These are phyloP conservation scores for Fusarium azukiicola DNA, from an alignment of 2,329 filamentous ascomycete species.

Conservation along the genomic window DNA sequence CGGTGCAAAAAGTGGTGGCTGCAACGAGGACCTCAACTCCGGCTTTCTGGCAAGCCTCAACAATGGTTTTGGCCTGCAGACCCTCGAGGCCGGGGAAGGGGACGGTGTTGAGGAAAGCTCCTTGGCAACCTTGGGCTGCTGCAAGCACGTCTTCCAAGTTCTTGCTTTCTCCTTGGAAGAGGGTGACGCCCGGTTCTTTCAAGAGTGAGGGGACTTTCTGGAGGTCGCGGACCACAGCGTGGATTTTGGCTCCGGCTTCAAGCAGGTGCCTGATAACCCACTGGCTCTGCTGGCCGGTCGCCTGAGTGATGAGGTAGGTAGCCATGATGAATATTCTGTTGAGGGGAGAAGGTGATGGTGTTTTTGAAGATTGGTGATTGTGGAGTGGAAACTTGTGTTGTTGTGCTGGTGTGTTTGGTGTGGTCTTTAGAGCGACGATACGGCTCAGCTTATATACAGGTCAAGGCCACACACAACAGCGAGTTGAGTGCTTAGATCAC, in stretches of 20 bases:
- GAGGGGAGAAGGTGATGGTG: background rate
- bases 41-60: slow-evolving; percentile 56
- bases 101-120: slow-evolving; percentile 55
- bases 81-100: slow-evolving; percentile 55
- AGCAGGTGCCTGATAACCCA: slow-evolving; percentile 60
- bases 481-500: background rate
- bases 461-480: background rate
- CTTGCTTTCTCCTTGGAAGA: slow-evolving; percentile 62
- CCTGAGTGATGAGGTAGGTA: slow-evolving; percentile 61
- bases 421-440: background rate
- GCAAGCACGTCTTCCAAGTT: slow-evolving; percentile 56
- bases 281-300: slow-evolving; percentile 59
- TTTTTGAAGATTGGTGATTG: background rate
- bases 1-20: slow-evolving; percentile 51
- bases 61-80: slow-evolving; percentile 56
- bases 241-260: slow-evolving; percentile 58
- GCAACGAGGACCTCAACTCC: slow-evolving; percentile 57
- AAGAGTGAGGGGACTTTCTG: slow-evolving; percentile 54
- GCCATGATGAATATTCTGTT: slow-evolving; percentile 43
- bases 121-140: slow-evolving; percentile 60
- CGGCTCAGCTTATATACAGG: background rate
- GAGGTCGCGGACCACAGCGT: slow-evolving; percentile 61
- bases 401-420: background rate
- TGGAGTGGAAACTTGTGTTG: background rate
- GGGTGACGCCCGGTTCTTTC: slow-evolving; percentile 52